These are phyloP conservation scores for Raffaelea deltoideospora DNA, from an alignment of 2,329 filamentous ascomycete species.

Conservation along the genomic window DNA sequence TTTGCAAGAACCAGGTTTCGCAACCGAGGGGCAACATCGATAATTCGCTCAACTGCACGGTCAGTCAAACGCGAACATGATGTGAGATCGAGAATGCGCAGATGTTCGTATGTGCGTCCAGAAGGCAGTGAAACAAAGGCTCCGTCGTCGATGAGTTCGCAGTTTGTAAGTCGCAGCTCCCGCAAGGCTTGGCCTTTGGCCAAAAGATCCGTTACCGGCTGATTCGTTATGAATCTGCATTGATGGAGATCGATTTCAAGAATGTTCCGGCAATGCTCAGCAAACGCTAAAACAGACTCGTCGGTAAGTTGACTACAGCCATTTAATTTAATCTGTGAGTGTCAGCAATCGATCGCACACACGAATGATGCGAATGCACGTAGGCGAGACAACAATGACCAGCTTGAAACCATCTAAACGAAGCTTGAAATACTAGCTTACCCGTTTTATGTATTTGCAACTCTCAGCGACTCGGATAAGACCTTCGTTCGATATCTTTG, in stretches of 20 bases:
- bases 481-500: constrained; percentile 71
- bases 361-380: background rate
- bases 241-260: constrained; percentile 92
- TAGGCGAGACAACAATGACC: background rate
- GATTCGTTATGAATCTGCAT: constrained; percentile 66
- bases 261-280: constrained; percentile 76
- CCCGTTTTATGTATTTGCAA: constrained; percentile 76
- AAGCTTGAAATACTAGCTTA: no score
- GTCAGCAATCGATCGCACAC: constrained; percentile 1
- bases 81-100: constrained; percentile 87
- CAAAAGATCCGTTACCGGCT: constrained; percentile 68
- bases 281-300: constrained; percentile 68
- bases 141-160: constrained; percentile 68
- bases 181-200: constrained; percentile 68
- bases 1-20: constrained; percentile 91
- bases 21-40: constrained; percentile 70
- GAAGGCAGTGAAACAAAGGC: constrained; percentile 70
- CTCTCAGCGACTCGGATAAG: constrained; percentile 65
- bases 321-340: constrained; percentile 71
- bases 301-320: constrained; percentile 78
- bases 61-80: constrained; percentile 77
- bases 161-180: constrained; percentile 76
- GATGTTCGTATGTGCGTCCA: constrained; percentile 60
- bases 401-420: no score
- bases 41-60: constrained; percentile 74